Base-by-base conservation (phyloP, 148 eudicot genomes). In the Rhododendron williamsianum region DNA sequence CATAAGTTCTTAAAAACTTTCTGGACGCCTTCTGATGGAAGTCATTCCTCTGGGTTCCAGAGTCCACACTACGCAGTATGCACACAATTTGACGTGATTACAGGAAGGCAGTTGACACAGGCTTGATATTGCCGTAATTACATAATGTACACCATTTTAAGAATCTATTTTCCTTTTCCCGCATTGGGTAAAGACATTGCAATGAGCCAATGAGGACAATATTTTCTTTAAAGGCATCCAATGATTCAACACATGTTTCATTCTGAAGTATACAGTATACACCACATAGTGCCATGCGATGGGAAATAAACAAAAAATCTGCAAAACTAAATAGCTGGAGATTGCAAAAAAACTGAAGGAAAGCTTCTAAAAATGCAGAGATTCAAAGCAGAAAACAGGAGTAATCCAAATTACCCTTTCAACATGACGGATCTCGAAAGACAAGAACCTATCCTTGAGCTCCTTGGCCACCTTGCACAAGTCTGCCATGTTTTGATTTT, bases 391-490 rank as follows among this genome's bases (percentile, higher is more conserved):
- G n/a, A 60, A 30, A 46, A 87, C 12, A 4, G 27, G 45, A 30
- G 27, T 41, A 49, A 51, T 36, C 51, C 67, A 21, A 4, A 84
- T 85, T 89, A 95, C 98, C 94, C 98, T 91, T 80, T 87, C 90
- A 81, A 95, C 89, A 89, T 95, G 97, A 83, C 86, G 88, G 73
- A 95, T 93, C 86, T 90, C 77, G 49, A 94, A 95, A 21, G 96
- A 91, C 15, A 80, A 4, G 82, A 95, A 94, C 89, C 90, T 89
- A 38, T 90, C 91, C 84, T 88, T 91, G 82, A 95, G 90, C 84
- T 92, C 92, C 88, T 85, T 89, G 41, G 92, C 98, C 86, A 91
- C 92, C 89, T 91, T 91, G 91, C 96, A 95, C 80, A 95, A 89
- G 65, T 84, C 92, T 54, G 97, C 91, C 98, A 94, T 95, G 87